phyloP scores from a whole-genome alignment of 2,329 filamentous ascomycete species.

The Ophiocordyceps camponoti-leonardi region DNA sequence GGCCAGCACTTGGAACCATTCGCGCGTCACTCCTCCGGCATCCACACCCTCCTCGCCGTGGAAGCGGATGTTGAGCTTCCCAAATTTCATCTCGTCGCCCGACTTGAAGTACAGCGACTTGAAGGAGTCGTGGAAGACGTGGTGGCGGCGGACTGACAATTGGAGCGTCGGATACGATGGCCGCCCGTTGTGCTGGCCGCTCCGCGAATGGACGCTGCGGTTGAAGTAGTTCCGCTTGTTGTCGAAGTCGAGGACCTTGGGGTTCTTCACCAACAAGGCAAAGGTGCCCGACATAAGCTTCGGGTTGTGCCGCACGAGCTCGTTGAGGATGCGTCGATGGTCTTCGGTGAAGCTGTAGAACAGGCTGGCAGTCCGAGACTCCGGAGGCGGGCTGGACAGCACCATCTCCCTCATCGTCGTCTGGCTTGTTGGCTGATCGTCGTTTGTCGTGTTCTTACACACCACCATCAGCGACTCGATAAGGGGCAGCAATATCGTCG shows the following conservation, averaged over 20 bases:
- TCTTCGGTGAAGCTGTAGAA: constrained; percentile 98
- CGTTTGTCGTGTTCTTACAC: constrained; percentile 87
- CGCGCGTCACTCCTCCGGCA: constrained; percentile 88
- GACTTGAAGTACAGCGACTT: constrained; percentile 95
- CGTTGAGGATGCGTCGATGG: constrained; percentile 92
- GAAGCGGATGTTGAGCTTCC: constrained; percentile 95
- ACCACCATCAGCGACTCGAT: constrained; percentile 98
- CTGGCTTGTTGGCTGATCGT: constrained; percentile 35
- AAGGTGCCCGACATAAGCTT: constrained; percentile 98
- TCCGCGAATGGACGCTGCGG: constrained; percentile 63
- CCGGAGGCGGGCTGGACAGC: constrained; percentile 56
- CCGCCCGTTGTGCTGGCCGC: constrained; percentile 50
- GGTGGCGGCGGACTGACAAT: constrained; percentile 76
- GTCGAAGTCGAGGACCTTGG: constrained; percentile 96
- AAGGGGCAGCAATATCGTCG: constrained; percentile 81
- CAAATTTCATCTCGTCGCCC: constrained; percentile 96
- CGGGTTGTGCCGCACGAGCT: constrained; percentile 90
- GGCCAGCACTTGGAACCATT: constrained; percentile 97
- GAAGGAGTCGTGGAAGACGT: constrained; percentile 97
- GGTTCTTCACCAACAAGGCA: constrained; percentile 89
- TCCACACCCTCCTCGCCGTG: constrained; percentile 95
- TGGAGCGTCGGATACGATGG: constrained; percentile 59
- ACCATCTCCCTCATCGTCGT: constrained; percentile 46
- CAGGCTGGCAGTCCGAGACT: constrained; percentile 67
- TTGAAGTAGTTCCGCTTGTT: constrained; percentile 99